Conservation (phyloP, 2,329 filamentous ascomycete species). For the Pseudogymnoascus sp. region DNA sequence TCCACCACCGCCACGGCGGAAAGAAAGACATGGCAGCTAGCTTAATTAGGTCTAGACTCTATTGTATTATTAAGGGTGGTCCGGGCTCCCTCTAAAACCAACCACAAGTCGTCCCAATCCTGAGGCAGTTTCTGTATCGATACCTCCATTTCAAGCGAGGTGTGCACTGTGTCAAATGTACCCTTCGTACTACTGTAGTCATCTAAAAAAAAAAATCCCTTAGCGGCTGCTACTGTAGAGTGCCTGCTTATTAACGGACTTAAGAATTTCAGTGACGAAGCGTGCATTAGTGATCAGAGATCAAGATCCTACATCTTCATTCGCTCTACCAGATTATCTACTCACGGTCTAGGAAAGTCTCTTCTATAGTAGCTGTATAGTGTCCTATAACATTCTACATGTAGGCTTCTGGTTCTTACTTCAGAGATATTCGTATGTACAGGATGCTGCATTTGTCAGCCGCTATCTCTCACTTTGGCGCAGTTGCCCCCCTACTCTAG, state of each 20-base stretch:
- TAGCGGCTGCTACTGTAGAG: neutral
- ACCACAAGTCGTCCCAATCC: neutral
- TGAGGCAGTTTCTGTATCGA: neutral
- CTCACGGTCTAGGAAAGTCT: neutral
- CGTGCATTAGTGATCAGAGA: neutral
- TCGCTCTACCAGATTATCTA: neutral
- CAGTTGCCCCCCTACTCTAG: neutral
- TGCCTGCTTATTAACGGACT: neutral
- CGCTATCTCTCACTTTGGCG: neutral
- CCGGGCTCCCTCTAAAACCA: neutral
- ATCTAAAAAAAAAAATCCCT: neutral
- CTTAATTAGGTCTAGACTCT: neutral
- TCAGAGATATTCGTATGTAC: neutral
- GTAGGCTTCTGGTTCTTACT: neutral
- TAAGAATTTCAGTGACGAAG: neutral
- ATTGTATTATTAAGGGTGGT: neutral
- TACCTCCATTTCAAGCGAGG: neutral
- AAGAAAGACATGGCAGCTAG: neutral
- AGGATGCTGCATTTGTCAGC: neutral
- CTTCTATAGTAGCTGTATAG: neutral
- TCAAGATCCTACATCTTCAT: neutral
- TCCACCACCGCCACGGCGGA: neutral
- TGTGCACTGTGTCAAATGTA: neutral
- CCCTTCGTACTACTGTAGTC: neutral
- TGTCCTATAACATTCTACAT: neutral